phyloP scores from a whole-genome alignment of 495 filamentous ascomycete genomes.

The Bacidia gigantensis region DNA sequence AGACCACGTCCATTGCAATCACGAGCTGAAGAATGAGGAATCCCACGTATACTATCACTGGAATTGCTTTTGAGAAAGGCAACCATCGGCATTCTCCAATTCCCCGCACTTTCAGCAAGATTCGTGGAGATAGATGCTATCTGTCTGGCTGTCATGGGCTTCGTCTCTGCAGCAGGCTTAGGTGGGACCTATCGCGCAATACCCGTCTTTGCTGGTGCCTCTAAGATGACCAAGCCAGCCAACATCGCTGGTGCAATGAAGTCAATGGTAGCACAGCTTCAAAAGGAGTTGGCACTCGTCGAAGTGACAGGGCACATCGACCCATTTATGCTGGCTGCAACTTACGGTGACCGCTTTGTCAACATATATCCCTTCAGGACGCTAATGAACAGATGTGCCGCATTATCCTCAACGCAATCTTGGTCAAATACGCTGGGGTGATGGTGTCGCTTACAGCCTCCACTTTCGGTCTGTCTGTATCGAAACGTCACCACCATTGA shows the following conservation, averaged over 20 bases:
- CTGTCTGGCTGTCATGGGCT: too few relatives aligned
- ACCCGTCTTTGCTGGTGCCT: constrained; percentile 15
- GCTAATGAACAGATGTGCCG: constrained; percentile 28
- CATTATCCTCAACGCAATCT: constrained; percentile 24
- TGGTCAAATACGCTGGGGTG: too few relatives aligned
- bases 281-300: constrained; percentile 11
- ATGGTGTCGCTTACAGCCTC: too few relatives aligned
- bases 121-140: too few relatives aligned
- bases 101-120: too few relatives aligned
- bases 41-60: too few relatives aligned
- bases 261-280: constrained; percentile 19
- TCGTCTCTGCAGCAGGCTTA: constrained; percentile 19
- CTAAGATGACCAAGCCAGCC: constrained; percentile 12
- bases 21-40: too few relatives aligned
- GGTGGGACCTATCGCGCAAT: constrained; percentile 19
- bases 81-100: too few relatives aligned
- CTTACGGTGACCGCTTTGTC: constrained; percentile 23
- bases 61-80: too few relatives aligned
- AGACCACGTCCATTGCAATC: too few relatives aligned
- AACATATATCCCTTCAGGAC: constrained; percentile 28
- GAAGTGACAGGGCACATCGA: constrained; percentile 15
- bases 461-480: too few relatives aligned
- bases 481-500: too few relatives aligned
- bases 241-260: constrained; percentile 23
- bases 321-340: constrained; percentile 22